Evolutionary conservation across 768 basidiomycete genomes (phyloP).

Genomic region (Tricholomella constricta): DNA sequence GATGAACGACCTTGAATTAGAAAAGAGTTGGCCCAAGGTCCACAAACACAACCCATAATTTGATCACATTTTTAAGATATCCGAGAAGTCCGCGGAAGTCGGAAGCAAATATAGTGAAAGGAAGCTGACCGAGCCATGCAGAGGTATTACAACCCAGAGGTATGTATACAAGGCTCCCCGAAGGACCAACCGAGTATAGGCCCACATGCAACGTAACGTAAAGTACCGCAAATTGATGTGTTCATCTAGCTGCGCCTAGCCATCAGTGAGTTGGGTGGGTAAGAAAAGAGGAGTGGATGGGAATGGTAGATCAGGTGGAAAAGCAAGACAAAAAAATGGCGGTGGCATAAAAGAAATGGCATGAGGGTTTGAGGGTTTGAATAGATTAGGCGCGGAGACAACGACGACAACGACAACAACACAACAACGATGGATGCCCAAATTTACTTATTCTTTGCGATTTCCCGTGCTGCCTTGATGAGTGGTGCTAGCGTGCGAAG

Average conservation of each 20-base stretch:
- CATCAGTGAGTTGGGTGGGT: conserved; percentile 4
- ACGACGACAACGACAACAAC: background rate
- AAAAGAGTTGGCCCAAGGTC: too few species aligned
- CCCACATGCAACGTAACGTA: background rate
- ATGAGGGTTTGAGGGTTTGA: background rate
- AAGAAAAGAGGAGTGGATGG: background rate
- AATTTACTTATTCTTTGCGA: conserved; percentile 62
- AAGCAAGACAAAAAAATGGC: background rate
- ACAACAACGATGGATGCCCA: background rate
- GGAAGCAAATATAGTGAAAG: background rate
- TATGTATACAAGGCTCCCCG: conserved; percentile 4
- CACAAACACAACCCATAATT: background rate
- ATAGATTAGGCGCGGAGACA: background rate
- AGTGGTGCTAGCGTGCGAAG: conserved; percentile 83
- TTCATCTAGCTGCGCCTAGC: conserved; percentile 5
- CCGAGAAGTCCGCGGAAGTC: background rate
- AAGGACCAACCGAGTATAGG: conserved; percentile 5
- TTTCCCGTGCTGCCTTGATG: conserved; percentile 91
- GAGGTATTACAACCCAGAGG: conserved; percentile 7
- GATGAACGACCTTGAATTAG: too few species aligned
- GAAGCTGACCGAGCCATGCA: background rate
- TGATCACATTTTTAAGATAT: conserved; percentile 1
- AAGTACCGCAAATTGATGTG: conserved; percentile 1
- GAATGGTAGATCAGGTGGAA: background rate
- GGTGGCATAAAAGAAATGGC: background rate